Percentiles rank a stretch among this genome's conserved stretches.
Conservation (phyloP, 129 eudicot genomes). For the sunflower (Helianthus annuus) region DNA sequence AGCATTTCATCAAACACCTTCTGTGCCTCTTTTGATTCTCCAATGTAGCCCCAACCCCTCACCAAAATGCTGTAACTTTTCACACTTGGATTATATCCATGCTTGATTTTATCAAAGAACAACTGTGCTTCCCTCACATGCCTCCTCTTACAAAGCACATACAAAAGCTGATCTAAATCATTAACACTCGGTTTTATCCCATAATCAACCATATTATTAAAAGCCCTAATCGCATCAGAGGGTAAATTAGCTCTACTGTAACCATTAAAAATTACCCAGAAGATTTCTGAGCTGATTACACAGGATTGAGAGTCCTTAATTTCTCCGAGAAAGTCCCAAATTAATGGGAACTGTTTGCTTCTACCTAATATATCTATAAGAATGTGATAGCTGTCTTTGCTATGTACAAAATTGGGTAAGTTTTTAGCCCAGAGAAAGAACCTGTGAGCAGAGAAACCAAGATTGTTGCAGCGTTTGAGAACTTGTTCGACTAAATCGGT, state of each 20-base stretch:
- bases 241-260: conserved; percentile 80
- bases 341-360: conserved; percentile 75
- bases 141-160: conserved; percentile 67
- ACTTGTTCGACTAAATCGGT: conserved; percentile 68
- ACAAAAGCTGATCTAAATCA: conserved; percentile 77
- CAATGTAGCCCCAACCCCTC: conserved; percentile 75
- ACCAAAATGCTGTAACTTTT: conserved; percentile 78
- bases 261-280: conserved; percentile 67
- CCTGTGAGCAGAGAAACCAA: conserved; percentile 77
- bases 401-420: conserved; percentile 56
- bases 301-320: conserved; percentile 38
- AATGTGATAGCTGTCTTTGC: conserved; percentile 48
- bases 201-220: conserved; percentile 66
- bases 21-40: conserved; percentile 51
- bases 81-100: conserved; percentile 34
- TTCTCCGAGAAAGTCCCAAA: conserved; percentile 86
- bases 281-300: conserved; percentile 41
- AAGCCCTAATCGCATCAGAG: conserved; percentile 77
- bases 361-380: conserved; percentile 66
- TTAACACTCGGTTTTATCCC: conserved; percentile 49
- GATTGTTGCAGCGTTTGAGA: conserved; percentile 77
- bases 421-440: conserved; percentile 72
- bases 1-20: conserved; percentile 89
- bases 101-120: conserved; percentile 62
- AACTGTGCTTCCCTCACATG: conserved; percentile 73